Conservation (phyloP, 2,329 filamentous ascomycete species). For the Penicillium olsonii region DNA sequence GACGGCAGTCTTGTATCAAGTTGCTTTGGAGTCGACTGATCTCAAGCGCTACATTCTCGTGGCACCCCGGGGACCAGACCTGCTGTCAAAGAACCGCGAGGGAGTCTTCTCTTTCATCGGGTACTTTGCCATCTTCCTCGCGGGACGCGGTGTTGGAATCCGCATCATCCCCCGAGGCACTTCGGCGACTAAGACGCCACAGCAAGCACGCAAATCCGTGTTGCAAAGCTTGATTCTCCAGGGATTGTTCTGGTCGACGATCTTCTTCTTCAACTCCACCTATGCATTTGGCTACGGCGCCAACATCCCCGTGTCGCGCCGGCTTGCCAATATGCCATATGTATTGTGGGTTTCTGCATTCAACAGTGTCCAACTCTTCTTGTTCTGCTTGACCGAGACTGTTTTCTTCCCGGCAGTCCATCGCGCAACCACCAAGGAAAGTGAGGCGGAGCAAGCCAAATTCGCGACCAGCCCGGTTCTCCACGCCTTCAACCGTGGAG, state of each 20-base stretch:
- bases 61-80: slow-evolving; percentile 70
- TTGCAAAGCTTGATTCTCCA: slow-evolving; percentile 66
- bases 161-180: slow-evolving; percentile 69
- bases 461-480: slow-evolving; percentile 79
- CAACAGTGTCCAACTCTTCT: slow-evolving; percentile 78
- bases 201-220: slow-evolving; percentile 55
- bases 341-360: slow-evolving; percentile 90
- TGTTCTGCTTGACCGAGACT: slow-evolving; percentile 77
- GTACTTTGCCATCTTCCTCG: slow-evolving; percentile 91
- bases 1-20: slow-evolving; percentile 70
- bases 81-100: slow-evolving; percentile 89
- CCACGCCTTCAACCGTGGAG: slow-evolving; percentile 83
- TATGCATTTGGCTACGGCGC: slow-evolving; percentile 68
- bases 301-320: slow-evolving; percentile 73
- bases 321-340: slow-evolving; percentile 91
- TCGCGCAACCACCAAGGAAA: slow-evolving; percentile 53
- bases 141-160: slow-evolving; percentile 81
- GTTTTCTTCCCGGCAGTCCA: slow-evolving; percentile 74
- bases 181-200: slow-evolving; percentile 47
- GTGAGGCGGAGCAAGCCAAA: slow-evolving; percentile 65
- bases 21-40: slow-evolving; percentile 71
- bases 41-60: slow-evolving; percentile 81
- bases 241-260: slow-evolving; percentile 65
- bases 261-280: slow-evolving; percentile 71
- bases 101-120: slow-evolving; percentile 94